Base-by-base conservation (phyloP, 257 asterid genomes). In the Solanum habrochaites region DNA sequence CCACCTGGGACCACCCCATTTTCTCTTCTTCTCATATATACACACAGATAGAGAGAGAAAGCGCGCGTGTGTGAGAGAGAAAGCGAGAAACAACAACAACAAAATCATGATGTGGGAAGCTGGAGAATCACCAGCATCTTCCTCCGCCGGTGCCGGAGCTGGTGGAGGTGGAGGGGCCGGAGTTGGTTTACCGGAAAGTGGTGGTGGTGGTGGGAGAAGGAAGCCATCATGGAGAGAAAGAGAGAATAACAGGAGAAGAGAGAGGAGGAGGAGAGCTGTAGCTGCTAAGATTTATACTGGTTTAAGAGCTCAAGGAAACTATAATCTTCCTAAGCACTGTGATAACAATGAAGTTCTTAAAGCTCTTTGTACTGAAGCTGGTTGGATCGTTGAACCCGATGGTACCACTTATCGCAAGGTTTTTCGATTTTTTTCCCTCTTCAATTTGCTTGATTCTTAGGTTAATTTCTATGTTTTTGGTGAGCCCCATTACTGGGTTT, bases 391-490 rank as follows among this genome's bases (percentile, higher is more conserved):
- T 45, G 97, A 97, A 81, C 91, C 99, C 25, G 99, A 97, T 84
- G 99, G 99, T 58, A 95, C 99, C 32, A 97, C 99, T 89, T 96
- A 96, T 86, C 93, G 98, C 86, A 97, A 93, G 99, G 99, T 97
- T 21, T 14, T 35, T 73, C 20, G 0, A 3, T 1, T 3, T 21
- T 58, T 37, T 21, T 25, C 15, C 6, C 11, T 85, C 25, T 64
- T 39, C n/a, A 29, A 58, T 56, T 20, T 56, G 0, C 25, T 56
- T 56, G 64, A 56, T 56, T 56, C 5, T 56, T 0, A 62, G 40
- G 15, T 64, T 64, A n/a, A n/a, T 56, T n/a, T 64, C 29, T 64
- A 4, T 64, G 31, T 64, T 80, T 39, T 80, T 45, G 25, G 20
- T 47, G 45, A 80, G 9, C 43, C 21, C 73, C 83, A 45, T 85